Evolutionary conservation across 2,329 filamentous ascomycete genomes (phyloP), one percentile per base, ranked within the genome.

Genomic region (Botryotinia globosa): DNA sequence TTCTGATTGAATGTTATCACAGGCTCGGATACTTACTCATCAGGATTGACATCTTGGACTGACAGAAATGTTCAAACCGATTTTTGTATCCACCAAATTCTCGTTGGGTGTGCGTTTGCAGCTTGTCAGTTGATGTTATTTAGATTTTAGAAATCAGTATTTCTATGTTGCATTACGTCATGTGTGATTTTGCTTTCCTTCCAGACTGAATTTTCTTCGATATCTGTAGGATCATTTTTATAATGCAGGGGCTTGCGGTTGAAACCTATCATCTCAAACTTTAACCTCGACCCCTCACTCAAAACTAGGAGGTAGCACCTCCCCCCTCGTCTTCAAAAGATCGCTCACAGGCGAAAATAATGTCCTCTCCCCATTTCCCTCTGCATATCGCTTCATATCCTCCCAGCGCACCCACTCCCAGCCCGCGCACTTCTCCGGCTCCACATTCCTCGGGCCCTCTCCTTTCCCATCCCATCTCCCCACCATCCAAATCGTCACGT

Each of bases 401-500:
- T 82, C 79, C 87, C 87, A 89, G 0, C 75, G 0, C 83, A 78
- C 86, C 69, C 86, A 89, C 34, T 85, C 80, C 87, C 87, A 89
- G 0, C 80, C 81, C 7, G 83, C 83, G 76, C 87, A 89, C 78
- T 89, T 89, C 3, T 87, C 80, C 0, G 85, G 73, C 73, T 78
- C 75, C 39, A 74, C 63, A 48, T 91, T 90, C 83, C 85, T 72
- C 0, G 91, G 87, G 75, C 87, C 80, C 39, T 84, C 84, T 0
- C 78, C 75, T 25, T 84, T 82, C 39, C 88, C 84, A 0, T 82
- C 78, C 76, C 88, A 82, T 62, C 81, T 81, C 59, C 87, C 89
- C 8, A 83, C 82, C 74, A 93, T 87, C 76, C 92, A 94, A 4
- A 94, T 80, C 0, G 92, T 94, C 68, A 94, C 85, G 78, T 94